Evolutionary conservation across 2,329 filamentous ascomycete species (phyloP).

Genomic region (Incumbomyces delicatus): DNA sequence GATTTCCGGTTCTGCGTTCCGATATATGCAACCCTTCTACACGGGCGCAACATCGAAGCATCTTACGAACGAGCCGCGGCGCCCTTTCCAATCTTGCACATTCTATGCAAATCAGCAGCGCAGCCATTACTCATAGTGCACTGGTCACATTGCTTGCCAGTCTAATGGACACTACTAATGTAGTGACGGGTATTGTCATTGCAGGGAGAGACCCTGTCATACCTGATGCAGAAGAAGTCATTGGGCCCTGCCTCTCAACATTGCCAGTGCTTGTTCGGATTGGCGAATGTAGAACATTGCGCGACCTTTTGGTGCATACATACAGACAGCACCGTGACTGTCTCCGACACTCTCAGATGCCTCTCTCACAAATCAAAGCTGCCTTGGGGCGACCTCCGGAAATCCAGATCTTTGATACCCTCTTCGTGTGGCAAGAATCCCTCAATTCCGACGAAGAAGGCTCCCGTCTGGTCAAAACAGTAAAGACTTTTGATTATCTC

Average conservation of each 20-base stretch:
- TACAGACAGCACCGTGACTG: conserved; percentile 57
- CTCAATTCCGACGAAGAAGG: conserved; percentile 31
- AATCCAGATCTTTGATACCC: conserved; percentile 59
- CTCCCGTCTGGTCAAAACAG: conserved; percentile 41
- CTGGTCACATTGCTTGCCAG: conserved; percentile 55
- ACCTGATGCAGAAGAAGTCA: conserved; percentile 56
- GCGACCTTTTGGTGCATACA: conserved; percentile 53
- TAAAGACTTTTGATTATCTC: conserved; percentile 57
- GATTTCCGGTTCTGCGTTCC: conserved; percentile 40
- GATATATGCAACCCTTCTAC: conserved; percentile 33
- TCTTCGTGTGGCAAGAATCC: conserved; percentile 80
- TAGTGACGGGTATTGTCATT: conserved; percentile 68
- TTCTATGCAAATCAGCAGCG: conserved; percentile 46
- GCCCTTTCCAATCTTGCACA: conserved; percentile 30
- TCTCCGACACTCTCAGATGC: conserved; percentile 53
- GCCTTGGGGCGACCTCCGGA: conserved; percentile 45
- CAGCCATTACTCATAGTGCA: conserved; percentile 67
- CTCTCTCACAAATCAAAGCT: conserved; percentile 55
- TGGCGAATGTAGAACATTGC: conserved; percentile 39
- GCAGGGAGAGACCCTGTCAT: conserved; percentile 72
- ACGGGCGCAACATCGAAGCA: conserved; percentile 27
- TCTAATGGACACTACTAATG: conserved; percentile 55
- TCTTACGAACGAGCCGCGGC: conserved; percentile 10
- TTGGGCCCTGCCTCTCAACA: conserved; percentile 72
- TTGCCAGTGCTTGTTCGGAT: conserved; percentile 62